Percentiles rank a stretch among this genome's conserved stretches.
Conservation (phyloP, 1,284 basidiomycete species). For the Chondrostereum purpureum region DNA sequence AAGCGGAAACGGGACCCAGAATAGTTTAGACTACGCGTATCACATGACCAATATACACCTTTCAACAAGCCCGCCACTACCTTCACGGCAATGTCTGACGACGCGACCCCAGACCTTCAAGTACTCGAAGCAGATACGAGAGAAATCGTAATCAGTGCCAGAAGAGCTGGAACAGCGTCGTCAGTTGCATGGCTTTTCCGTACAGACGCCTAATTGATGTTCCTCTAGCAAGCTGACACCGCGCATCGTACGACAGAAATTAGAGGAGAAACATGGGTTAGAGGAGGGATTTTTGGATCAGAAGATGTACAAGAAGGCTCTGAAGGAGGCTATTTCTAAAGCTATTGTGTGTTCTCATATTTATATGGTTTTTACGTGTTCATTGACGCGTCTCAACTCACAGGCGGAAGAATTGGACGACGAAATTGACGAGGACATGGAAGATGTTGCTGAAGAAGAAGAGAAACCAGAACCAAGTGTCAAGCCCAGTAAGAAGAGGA, state of each 20-base stretch:
- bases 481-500: constrained; percentile 6
- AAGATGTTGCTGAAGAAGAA: constrained; percentile 10
- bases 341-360: not conserved
- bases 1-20: no score
- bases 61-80: no score
- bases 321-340: not conserved
- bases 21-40: no score
- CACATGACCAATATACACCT: no score
- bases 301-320: not conserved
- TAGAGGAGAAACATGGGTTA: not conserved
- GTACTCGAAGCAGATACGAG: not conserved
- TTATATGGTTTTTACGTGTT: not conserved
- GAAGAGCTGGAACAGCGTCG: not conserved
- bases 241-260: not conserved
- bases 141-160: not conserved
- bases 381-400: constrained; percentile 8
- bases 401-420: constrained; percentile 11
- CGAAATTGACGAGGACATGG: no score
- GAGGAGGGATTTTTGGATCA: not conserved
- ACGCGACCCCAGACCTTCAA: not conserved
- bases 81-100: no score
- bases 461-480: constrained; percentile 9
- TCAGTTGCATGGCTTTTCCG: not conserved
- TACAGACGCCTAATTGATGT: not conserved
- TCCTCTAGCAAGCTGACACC: not conserved